Evolutionary conservation across 345 rosid genomes (phyloP), one percentile per base, ranked within the genome.

Genomic region (rapeseed (Brassica napus)): DNA sequence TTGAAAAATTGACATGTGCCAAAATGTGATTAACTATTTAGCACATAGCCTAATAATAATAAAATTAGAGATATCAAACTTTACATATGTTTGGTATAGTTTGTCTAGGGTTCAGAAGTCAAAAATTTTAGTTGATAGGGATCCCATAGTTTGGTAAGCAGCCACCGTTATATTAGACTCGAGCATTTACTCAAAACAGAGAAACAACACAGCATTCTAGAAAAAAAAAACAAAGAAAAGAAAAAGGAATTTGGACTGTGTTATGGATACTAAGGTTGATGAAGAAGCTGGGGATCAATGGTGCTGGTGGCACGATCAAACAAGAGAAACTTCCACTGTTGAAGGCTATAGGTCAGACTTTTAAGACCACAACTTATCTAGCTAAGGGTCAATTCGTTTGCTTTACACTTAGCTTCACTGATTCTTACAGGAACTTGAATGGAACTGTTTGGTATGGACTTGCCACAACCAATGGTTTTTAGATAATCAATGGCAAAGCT

Each of bases 401-500:
- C 24, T 23, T 23, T 23, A 23, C 24, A 23, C 24, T 23, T 23
- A 23, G 84, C 83, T 94, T 94, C 86, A 89, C 94, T 0, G 97
- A 91, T 47, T 92, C 93, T 61, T 85, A 88, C 71, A 83, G 78
- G 71, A 97, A 91, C 81, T 83, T 73, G 73, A 84, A 86, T 5
- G 97, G 97, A 18, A 81, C 82, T 15, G 84, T 89, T 1, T 87
- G 84, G 44, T 90, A 92, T 10, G 95, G 95, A 24, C 37, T 34
- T 34, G 93, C 94, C 35, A 91, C 98, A 26, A 4, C 70, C 37
- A 49, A 74, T 2, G 98, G 95, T 7, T 65, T 92, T 60, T 91
- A 92, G 97, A 80, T 94, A 30, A 85, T 91, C 21, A 94, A 94
- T 77, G 95, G 97, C 2, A 81, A 92, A n/a, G 84, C 79, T 6